These are phyloP conservation scores for Sisymbrium altissimum DNA, from an alignment of 345 rosid genomes.

Conservation along the genomic window DNA sequence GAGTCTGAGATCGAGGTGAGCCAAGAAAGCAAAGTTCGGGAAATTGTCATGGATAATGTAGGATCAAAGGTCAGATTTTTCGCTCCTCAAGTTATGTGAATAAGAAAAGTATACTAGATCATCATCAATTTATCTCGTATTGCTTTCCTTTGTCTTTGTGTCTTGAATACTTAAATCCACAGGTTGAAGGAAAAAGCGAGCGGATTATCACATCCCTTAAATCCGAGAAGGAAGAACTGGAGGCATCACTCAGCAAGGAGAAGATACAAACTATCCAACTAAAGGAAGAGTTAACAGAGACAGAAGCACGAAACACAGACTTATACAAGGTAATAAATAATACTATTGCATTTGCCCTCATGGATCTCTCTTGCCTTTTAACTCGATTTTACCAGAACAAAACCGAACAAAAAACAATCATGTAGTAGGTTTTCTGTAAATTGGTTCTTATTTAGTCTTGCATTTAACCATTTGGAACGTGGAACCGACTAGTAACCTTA, in stretches of 20 bases:
- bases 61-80: slow-evolving; percentile 36
- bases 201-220: slow-evolving; percentile 45
- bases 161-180: slow-evolving; percentile 43
- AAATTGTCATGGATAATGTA: slow-evolving; percentile 62
- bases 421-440: neutral
- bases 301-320: slow-evolving; percentile 58
- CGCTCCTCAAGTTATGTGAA: neutral
- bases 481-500: neutral
- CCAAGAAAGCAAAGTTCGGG: slow-evolving; percentile 76
- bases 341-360: too few relatives aligned
- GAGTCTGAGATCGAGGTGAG: slow-evolving; percentile 64
- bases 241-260: slow-evolving; percentile 65
- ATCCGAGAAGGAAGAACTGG: slow-evolving; percentile 73
- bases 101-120: neutral
- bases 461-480: slow-evolving; percentile 3
- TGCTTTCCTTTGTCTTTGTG: too few relatives aligned
- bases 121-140: neutral
- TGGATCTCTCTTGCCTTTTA: too few relatives aligned
- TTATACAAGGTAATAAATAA: slow-evolving; percentile 61
- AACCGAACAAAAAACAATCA: neutral
- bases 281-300: slow-evolving; percentile 72
- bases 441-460: neutral
- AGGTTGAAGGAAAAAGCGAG: slow-evolving; percentile 45
- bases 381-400: neutral
- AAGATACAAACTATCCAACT: slow-evolving; percentile 58